Evolutionary conservation across 192 early-diverging fungal species (phyloP).

Genomic region (Backusella westeae): DNA sequence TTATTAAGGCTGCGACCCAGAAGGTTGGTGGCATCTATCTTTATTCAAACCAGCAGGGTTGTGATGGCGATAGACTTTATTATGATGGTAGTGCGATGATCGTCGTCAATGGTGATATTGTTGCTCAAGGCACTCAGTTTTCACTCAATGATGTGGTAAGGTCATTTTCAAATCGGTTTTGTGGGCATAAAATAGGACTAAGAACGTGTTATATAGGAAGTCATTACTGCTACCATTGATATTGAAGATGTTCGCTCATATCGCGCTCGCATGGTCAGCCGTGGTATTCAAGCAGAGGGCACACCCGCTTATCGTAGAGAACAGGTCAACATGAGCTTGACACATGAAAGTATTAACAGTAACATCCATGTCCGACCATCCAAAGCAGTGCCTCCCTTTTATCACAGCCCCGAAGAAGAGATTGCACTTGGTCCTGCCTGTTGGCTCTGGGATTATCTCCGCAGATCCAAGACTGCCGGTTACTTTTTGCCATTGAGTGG

Average conservation of each 20-base stretch:
- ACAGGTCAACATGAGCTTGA: conserved; percentile 55
- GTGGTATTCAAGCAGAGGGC: conserved; percentile 75
- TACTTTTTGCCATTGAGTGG: conserved; percentile 96
- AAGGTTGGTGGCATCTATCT: conserved; percentile 96
- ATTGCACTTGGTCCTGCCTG: conserved; percentile 94
- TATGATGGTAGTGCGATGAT: conserved; percentile 95
- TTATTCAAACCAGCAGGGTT: conserved; percentile 96
- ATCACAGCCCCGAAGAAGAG: conserved; percentile 85
- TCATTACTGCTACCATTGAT: conserved; percentile 88
- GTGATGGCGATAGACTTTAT: conserved; percentile 97
- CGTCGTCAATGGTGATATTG: conserved; percentile 82
- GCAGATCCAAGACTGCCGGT: conserved; percentile 84
- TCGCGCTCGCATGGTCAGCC: conserved; percentile 66
- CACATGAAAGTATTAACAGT: conserved; percentile 37
- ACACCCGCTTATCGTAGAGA: conserved; percentile 67
- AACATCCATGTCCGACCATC: conserved; percentile 50
- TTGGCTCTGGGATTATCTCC: conserved; percentile 99
- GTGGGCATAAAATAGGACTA: background rate
- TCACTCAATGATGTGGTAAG: conserved; percentile 85
- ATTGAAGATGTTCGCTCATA: conserved; percentile 85
- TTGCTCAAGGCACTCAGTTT: conserved; percentile 92
- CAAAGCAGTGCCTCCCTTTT: conserved; percentile 41
- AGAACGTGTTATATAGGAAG: conserved; percentile 59
- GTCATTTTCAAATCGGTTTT: background rate
- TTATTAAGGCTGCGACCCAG: conserved; percentile 86